A percentile compares a stretch with the other conserved stretches of the same genome.
These are phyloP conservation scores for Theobroma cacao DNA, from an alignment of 345 rosid species.

Conservation along the genomic window DNA sequence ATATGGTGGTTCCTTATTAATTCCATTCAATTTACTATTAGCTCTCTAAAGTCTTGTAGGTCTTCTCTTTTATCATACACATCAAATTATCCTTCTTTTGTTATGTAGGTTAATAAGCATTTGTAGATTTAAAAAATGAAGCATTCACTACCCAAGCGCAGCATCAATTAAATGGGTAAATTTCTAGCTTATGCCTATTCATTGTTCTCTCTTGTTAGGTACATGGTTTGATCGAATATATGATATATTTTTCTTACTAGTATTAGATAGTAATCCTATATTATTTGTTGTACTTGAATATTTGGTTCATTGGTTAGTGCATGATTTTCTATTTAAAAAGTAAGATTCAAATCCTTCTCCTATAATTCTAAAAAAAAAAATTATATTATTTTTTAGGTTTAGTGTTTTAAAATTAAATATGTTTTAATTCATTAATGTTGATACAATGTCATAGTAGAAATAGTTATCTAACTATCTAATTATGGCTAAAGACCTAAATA, in stretches of 20 bases:
- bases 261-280: constrained; percentile 7
- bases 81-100: neutral
- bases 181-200: neutral
- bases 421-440: too few species aligned
- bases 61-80: neutral
- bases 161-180: constrained; percentile 77
- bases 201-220: neutral
- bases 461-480: too few species aligned
- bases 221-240: neutral
- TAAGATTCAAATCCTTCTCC: too few species aligned
- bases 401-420: too few species aligned
- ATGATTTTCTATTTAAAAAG: too few species aligned
- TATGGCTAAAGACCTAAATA: too few species aligned
- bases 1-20: neutral
- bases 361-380: too few species aligned
- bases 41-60: neutral
- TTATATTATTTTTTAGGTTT: too few species aligned
- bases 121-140: constrained; percentile 82
- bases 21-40: neutral
- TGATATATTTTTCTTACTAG: neutral
- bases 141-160: constrained; percentile 77
- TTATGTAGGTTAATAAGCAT: constrained; percentile 68
- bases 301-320: too few species aligned
- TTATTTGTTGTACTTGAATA: too few species aligned
- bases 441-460: too few species aligned